A percentile compares a stretch with the other conserved stretches of the same genome.
These are phyloP conservation scores for Colletotrichum scovillei DNA, from an alignment of 2,329 filamentous ascomycete species.

Conservation along the genomic window DNA sequence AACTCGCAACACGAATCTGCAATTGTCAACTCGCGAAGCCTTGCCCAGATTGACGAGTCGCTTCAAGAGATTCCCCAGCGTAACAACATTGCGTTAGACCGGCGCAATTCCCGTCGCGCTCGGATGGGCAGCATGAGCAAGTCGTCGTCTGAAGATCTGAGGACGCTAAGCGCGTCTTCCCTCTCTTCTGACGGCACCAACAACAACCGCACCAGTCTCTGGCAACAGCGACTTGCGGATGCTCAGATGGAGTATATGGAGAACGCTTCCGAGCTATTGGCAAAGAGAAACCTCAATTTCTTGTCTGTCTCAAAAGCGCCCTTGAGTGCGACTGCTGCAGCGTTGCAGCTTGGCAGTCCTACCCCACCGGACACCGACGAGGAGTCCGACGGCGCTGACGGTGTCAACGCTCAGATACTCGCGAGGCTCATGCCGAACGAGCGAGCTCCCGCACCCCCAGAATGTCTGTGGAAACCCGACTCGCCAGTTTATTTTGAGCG, in stretches of 20 bases:
- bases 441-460: slow-evolving; percentile 22
- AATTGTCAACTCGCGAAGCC: not conserved
- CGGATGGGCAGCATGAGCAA: slow-evolving; percentile 47
- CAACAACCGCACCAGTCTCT: slow-evolving; percentile 48
- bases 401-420: slow-evolving; percentile 40
- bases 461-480: slow-evolving; percentile 24
- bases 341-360: slow-evolving; percentile 58
- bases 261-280: slow-evolving; percentile 50
- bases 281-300: slow-evolving; percentile 53
- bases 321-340: slow-evolving; percentile 30
- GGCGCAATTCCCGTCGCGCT: slow-evolving; percentile 50
- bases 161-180: slow-evolving; percentile 41
- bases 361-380: slow-evolving; percentile 65
- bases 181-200: slow-evolving; percentile 43
- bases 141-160: slow-evolving; percentile 41
- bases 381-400: slow-evolving; percentile 51
- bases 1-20: slow-evolving; percentile 43
- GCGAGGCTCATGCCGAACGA: slow-evolving; percentile 32
- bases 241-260: slow-evolving; percentile 58
- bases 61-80: slow-evolving; percentile 35
- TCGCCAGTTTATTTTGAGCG: slow-evolving; percentile 27
- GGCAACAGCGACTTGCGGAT: slow-evolving; percentile 58
- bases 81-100: slow-evolving; percentile 49
- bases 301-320: slow-evolving; percentile 44
- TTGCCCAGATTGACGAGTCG: slow-evolving; percentile 30